Evolutionary conservation across 2,329 filamentous ascomycete species (phyloP), one percentile per base, ranked within the genome.

Genomic region (Pseudovirgaria hyperparasitica): DNA sequence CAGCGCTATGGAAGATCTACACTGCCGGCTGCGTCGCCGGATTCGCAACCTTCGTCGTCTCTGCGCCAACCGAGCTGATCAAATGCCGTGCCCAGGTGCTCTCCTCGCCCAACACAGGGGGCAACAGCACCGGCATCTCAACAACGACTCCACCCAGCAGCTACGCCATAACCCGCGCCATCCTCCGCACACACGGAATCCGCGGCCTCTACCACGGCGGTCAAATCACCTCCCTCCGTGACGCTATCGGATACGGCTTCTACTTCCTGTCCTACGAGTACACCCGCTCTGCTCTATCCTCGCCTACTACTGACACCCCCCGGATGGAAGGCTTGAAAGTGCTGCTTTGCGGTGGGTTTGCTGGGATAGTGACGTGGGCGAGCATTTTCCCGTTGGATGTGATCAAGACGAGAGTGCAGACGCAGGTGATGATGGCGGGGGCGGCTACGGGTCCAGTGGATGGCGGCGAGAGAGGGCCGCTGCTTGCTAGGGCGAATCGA

Each of bases 211-310:
- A 92, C 48, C 68, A 75, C 35, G 87, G 85, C 12, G 87, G 87
- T 12, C 63, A 60, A 1, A 72, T 94, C 10, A 96, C 87, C 1
- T 82, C 78, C 28, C 48, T 87, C 21, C 67, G 87, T 26, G 87
- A 96, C 54, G 77, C 78, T 31, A 70, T 94, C 29, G 87, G 87
- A n/a, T 96, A 94, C 55, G 87, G 86, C 0, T 94, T 94, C 53
- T 96, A 94, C 48, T 96, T 96, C 52, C 92, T 81, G 80, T 78
- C 79, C 1, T 96, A 94, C 46, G 81, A 92, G 53, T 59, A 86
- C 32, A 72, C 66, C 37, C 82, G 77, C 36, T 65, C 70, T 19
- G 58, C 62, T 28, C 62, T 74, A 52, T 58, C 59, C 11, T 56
- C 55, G 5, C 41, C 48, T 10, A 33, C 45, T 3, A 37, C 57